Evolutionary conservation across 1,284 basidiomycete species (phyloP), one percentile per base, ranked within the genome.

Genomic region (Somion occarium): DNA sequence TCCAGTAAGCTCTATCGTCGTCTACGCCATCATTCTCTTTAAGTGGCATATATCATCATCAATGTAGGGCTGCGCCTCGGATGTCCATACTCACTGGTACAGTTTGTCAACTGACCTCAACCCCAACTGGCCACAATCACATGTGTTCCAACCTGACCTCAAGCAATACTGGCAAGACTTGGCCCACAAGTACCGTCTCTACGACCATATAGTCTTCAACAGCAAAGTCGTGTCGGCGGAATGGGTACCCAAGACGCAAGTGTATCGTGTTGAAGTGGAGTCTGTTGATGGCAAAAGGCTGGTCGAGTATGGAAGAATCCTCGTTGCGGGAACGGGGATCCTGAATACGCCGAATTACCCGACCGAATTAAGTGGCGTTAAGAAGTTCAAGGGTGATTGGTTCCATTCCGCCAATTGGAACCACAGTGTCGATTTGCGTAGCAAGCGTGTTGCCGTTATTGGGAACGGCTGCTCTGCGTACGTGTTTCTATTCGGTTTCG

Each of bases 251-350:
- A 44, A 47, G 0, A 48, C 55, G 1, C 64, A 73, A 25, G 7
- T 54, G 1, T 79, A 73, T 50, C 53, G 61, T 13, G 59, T 79
- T 46, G 55, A 53, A 2, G 61, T 69, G 2, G 58, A 68, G 38
- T 62, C 72, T 38, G 45, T 62, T 1, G 66, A 68, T 1, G 63
- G 64, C 5, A 56, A 59, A 38, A 55, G 43, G n/a, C 54, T 41
- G 1, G 53, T 48, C 12, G 56, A 53, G 12, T 37, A 12, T 7
- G 61, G 61, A 20, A 53, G 69, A 23, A 61, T 77, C n/a, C 48
- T 80, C 19, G 65, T 80, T n/a, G 71, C 69, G 0, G 77, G 75
- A 4, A 61, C 70, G 11, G 77, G 78, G 2, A 53, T 72, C 1
- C 61, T 79, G 12, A 68, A 64, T 46, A 62, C 65, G 7, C 74